phyloP scores from a whole-genome alignment of 352 stramenopile genomes.

The Phytophthora ohioensis region DNA sequence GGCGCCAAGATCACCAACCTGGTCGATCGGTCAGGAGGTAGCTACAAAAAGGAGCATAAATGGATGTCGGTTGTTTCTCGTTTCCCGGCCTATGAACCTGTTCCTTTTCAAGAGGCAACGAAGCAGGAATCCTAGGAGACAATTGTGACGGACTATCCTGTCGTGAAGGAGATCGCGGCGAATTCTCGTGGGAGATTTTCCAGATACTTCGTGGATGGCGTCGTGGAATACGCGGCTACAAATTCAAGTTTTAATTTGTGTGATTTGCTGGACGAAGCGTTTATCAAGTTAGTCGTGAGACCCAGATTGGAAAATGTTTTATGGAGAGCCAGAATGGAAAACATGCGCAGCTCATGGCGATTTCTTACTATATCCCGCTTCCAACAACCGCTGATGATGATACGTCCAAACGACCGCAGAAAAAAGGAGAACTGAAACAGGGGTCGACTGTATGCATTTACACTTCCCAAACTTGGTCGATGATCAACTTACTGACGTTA shows the following conservation, averaged over 20 bases:
- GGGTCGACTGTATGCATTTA: conserved; percentile 1
- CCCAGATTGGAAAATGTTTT: background rate
- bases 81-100: conserved; percentile 13
- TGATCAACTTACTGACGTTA: background rate
- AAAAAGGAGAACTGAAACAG: conserved; percentile 1
- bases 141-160: background rate
- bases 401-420: background rate
- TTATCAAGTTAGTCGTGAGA: background rate
- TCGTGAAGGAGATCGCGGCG: conserved; percentile 7
- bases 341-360: conserved; percentile 16
- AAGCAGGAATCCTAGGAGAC: conserved; percentile 3
- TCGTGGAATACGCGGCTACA: background rate
- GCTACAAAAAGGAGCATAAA: too few relatives aligned
- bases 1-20: conserved; percentile 28
- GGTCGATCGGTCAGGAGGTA: too few relatives aligned
- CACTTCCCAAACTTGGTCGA: conserved; percentile 28
- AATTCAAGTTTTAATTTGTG: background rate
- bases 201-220: conserved; percentile 4
- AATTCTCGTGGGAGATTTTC: conserved; percentile 20
- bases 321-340: background rate
- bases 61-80: conserved; percentile 12
- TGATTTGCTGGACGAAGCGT: conserved; percentile 8
- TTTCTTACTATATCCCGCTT: conserved; percentile 1
- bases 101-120: background rate
- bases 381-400: background rate